phyloP scores from a whole-genome alignment of 2,329 filamentous ascomycete species.

The Huntiella savannae region DNA sequence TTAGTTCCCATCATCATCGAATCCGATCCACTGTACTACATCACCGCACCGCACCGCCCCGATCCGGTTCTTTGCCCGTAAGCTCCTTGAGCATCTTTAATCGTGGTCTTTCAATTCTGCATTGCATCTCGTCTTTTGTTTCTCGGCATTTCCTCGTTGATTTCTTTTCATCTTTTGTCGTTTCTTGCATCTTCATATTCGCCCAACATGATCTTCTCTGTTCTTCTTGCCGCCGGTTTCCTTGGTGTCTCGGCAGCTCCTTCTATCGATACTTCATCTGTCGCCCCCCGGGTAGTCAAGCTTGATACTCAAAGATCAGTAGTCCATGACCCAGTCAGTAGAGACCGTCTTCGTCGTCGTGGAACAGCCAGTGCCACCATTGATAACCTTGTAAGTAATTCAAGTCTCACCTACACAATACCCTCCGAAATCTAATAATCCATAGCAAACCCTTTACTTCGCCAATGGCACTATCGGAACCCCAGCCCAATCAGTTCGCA shows the following conservation, averaged over 20 bases:
- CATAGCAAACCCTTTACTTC: slow-evolving; percentile 42
- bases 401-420: not conserved
- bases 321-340: slow-evolving; percentile 23
- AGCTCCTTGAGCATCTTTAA: not conserved
- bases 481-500: slow-evolving; percentile 34
- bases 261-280: not conserved
- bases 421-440: slow-evolving; percentile 13
- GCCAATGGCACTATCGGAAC: slow-evolving; percentile 45
- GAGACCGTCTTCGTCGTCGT: slow-evolving; percentile 27
- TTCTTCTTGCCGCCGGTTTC: slow-evolving; percentile 4
- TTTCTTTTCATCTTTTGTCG: slow-evolving; percentile 1
- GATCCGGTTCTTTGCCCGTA: not conserved
- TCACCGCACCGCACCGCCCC: not conserved
- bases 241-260: slow-evolving; percentile 5
- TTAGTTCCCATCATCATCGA: not conserved
- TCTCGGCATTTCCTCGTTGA: not conserved
- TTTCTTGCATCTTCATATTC: not conserved
- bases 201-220: slow-evolving; percentile 1
- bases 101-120: not conserved
- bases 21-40: not conserved
- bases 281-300: slow-evolving; percentile 24
- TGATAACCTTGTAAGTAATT: slow-evolving; percentile 33
- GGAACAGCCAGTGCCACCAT: slow-evolving; percentile 26
- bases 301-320: slow-evolving; percentile 23
- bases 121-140: not conserved